phyloP scores from a whole-genome alignment of 2,329 filamentous ascomycete genomes.

The Aulographum hederae region DNA sequence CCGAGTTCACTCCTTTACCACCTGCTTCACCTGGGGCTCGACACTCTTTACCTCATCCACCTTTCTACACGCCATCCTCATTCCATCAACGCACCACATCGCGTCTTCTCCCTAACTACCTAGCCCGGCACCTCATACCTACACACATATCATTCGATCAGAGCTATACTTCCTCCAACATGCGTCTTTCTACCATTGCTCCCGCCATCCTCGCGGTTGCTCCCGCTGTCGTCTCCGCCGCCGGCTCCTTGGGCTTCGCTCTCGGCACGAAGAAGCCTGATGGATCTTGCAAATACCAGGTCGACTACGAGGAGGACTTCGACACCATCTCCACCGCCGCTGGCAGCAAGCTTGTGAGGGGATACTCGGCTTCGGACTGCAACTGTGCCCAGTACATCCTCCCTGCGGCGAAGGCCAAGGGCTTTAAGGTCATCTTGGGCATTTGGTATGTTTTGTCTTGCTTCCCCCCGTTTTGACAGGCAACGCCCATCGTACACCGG shows the following conservation, averaged over 20 bases:
- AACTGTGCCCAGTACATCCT: slow-evolving; percentile 43
- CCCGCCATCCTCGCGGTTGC: slow-evolving; percentile 14
- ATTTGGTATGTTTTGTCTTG: slow-evolving; percentile 38
- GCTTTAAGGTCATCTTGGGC: slow-evolving; percentile 50
- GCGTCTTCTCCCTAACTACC: too few species aligned
- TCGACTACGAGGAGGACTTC: slow-evolving; percentile 49
- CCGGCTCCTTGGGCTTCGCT: slow-evolving; percentile 44
- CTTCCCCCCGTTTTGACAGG: not conserved
- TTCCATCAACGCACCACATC: too few species aligned
- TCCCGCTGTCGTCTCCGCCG: slow-evolving; percentile 26
- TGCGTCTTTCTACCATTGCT: slow-evolving; percentile 17
- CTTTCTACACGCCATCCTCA: too few species aligned
- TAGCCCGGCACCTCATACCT: too few species aligned
- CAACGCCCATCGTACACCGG: slow-evolving; percentile 1
- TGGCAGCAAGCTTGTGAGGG: slow-evolving; percentile 38
- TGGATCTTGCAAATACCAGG: slow-evolving; percentile 40
- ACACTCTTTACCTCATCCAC: too few species aligned
- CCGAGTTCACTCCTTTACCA: not conserved
- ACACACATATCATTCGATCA: too few species aligned
- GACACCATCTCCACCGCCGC: slow-evolving; percentile 35
- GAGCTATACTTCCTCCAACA: too few species aligned
- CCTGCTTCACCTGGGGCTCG: too few species aligned
- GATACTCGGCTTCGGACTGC: slow-evolving; percentile 50
- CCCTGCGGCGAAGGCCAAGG: slow-evolving; percentile 44
- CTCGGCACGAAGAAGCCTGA: slow-evolving; percentile 45